These are phyloP conservation scores for Zygotorulaspora chibaensis DNA, from an alignment of 805 yeast genomes.

Conservation along the genomic window DNA sequence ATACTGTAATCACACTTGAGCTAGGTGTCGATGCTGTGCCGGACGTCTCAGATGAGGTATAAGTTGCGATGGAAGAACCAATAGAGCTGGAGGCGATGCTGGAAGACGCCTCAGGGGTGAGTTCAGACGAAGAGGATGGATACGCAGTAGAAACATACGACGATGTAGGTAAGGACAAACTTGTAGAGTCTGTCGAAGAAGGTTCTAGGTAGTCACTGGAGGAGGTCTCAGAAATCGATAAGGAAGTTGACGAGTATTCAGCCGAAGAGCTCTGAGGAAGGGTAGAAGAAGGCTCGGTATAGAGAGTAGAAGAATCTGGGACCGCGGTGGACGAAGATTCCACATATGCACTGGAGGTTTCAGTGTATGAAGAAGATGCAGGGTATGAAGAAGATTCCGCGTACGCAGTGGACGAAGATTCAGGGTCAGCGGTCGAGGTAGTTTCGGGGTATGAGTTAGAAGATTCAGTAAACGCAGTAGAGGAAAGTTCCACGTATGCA, in stretches of 20 bases:
- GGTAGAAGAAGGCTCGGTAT: neutral
- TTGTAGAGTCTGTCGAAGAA: neutral
- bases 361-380: neutral
- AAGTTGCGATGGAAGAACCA: slow-evolving; percentile 5
- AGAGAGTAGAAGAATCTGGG: too few species aligned
- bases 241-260: neutral
- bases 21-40: neutral
- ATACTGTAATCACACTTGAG: neutral
- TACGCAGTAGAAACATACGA: slow-evolving; percentile 2
- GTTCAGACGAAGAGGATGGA: neutral
- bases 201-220: neutral
- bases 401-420: neutral
- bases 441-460: neutral
- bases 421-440: slow-evolving; percentile 1
- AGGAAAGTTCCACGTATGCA: neutral
- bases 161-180: neutral
- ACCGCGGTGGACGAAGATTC: neutral
- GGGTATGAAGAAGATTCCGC: neutral
- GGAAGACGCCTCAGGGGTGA: neutral
- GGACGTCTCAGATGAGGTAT: slow-evolving; percentile 10
- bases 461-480: neutral
- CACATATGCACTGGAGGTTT: neutral
- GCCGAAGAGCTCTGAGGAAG: neutral
- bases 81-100: slow-evolving; percentile 17
- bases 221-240: neutral